Conservation (phyloP, 2,329 filamentous ascomycete species). For the Arthrobotrys sinensis region DNA sequence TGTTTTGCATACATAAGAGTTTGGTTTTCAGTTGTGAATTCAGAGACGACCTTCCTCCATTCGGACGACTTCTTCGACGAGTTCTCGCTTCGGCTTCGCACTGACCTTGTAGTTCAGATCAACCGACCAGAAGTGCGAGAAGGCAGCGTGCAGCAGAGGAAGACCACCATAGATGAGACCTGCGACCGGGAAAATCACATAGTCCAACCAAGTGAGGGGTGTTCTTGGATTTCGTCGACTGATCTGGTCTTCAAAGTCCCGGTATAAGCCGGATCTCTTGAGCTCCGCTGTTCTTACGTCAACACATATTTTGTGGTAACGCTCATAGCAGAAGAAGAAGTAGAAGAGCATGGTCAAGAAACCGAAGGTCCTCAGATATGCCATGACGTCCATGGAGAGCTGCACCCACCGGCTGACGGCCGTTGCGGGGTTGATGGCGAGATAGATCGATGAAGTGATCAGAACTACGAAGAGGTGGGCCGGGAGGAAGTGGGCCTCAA, state of each 20-base stretch:
- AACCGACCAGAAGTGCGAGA: slow-evolving; percentile 80
- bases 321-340: slow-evolving; percentile 76
- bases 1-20: neutral
- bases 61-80: slow-evolving; percentile 47
- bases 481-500: slow-evolving; percentile 81
- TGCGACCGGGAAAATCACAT: slow-evolving; percentile 77
- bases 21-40: neutral
- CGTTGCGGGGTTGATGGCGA: slow-evolving; percentile 71
- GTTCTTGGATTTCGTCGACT: slow-evolving; percentile 71
- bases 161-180: slow-evolving; percentile 79
- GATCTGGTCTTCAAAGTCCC: slow-evolving; percentile 74
- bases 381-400: slow-evolving; percentile 75
- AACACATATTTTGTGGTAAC: slow-evolving; percentile 77
- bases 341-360: slow-evolving; percentile 77
- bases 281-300: slow-evolving; percentile 77
- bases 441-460: slow-evolving; percentile 75
- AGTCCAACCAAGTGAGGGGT: slow-evolving; percentile 70
- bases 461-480: slow-evolving; percentile 78
- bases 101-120: slow-evolving; percentile 80
- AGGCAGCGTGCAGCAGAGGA: slow-evolving; percentile 77
- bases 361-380: slow-evolving; percentile 74
- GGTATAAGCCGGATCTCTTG: slow-evolving; percentile 75
- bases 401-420: slow-evolving; percentile 72
- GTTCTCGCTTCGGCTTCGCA: slow-evolving; percentile 73
- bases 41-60: slow-evolving; percentile 51